phyloP scores from a whole-genome alignment of 768 basidiomycete genomes.

The Leccinum pellstonianum region DNA sequence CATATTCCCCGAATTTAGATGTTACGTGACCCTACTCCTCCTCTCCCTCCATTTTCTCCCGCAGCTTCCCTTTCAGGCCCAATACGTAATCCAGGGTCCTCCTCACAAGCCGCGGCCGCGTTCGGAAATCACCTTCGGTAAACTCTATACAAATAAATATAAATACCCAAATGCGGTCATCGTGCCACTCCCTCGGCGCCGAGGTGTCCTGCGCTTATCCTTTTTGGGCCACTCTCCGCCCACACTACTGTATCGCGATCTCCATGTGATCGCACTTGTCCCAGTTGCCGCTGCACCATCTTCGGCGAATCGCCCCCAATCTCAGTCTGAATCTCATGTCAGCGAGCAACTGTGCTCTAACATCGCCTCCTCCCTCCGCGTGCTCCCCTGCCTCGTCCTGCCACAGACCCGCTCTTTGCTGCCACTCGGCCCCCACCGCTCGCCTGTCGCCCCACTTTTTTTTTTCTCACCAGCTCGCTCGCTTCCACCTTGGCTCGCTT shows the following conservation, averaged over 20 bases:
- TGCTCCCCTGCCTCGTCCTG: slow-evolving; percentile 21
- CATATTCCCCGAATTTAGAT: slow-evolving; percentile 36
- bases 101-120: slow-evolving; percentile 36
- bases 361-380: slow-evolving; percentile 18
- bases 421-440: slow-evolving; percentile 2
- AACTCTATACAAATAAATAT: slow-evolving; percentile 26
- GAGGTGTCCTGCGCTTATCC: slow-evolving; percentile 33
- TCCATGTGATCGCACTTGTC: slow-evolving; percentile 30
- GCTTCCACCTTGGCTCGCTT: slow-evolving; percentile 31
- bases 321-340: slow-evolving; percentile 31
- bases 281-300: slow-evolving; percentile 36
- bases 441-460: neutral
- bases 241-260: slow-evolving; percentile 32
- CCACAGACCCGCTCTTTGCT: slow-evolving; percentile 29
- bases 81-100: slow-evolving; percentile 36
- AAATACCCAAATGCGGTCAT: slow-evolving; percentile 24
- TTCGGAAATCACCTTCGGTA: slow-evolving; percentile 41
- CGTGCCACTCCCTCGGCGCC: slow-evolving; percentile 42
- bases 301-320: slow-evolving; percentile 33
- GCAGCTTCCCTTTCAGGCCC: slow-evolving; percentile 27
- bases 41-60: slow-evolving; percentile 33
- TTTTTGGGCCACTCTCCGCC: slow-evolving; percentile 32
- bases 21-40: slow-evolving; percentile 34
- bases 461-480: slow-evolving; percentile 22
- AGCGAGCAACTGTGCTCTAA: slow-evolving; percentile 21